Conservation (phyloP, 768 basidiomycete genomes). For the Lentinula detonsa region DNA sequence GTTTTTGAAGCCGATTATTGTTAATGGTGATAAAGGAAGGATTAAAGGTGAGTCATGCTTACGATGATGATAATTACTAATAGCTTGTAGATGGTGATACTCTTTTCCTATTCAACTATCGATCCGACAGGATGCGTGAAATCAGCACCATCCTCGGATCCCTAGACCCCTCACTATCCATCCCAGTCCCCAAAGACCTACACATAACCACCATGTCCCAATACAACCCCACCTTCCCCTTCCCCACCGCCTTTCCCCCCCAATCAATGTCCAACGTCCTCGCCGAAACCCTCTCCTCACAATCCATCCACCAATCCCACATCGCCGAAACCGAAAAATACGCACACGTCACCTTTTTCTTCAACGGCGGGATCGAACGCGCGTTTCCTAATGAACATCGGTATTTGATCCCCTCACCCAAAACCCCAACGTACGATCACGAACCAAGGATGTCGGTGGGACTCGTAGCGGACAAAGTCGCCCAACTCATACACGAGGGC, state of each 20-base stretch:
- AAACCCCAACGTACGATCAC: constrained; percentile 92
- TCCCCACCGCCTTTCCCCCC: constrained; percentile 89
- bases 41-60: constrained; percentile 57
- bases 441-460: constrained; percentile 81
- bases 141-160: constrained; percentile 76
- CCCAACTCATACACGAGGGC: constrained; percentile 64
- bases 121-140: constrained; percentile 95
- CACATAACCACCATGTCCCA: constrained; percentile 90
- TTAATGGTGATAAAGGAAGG: constrained; percentile 70
- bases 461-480: constrained; percentile 84
- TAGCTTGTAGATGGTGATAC: constrained; percentile 66
- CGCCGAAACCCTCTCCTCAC: constrained; percentile 81
- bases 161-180: constrained; percentile 10
- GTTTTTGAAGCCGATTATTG: constrained; percentile 92
- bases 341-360: constrained; percentile 97
- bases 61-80: neutral
- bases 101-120: constrained; percentile 95
- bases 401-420: constrained; percentile 86
- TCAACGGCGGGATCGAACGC: constrained; percentile 95
- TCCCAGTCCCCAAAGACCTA: constrained; percentile 30
- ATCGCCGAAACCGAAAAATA: constrained; percentile 99
- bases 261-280: constrained; percentile 92
- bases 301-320: constrained; percentile 81
- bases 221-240: constrained; percentile 89
- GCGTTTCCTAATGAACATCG: constrained; percentile 82